Evolutionary conservation across 2,329 filamentous ascomycete species (phyloP), one percentile per base, ranked within the genome.

Genomic region (Nannizziopsis arthrosporioides): DNA sequence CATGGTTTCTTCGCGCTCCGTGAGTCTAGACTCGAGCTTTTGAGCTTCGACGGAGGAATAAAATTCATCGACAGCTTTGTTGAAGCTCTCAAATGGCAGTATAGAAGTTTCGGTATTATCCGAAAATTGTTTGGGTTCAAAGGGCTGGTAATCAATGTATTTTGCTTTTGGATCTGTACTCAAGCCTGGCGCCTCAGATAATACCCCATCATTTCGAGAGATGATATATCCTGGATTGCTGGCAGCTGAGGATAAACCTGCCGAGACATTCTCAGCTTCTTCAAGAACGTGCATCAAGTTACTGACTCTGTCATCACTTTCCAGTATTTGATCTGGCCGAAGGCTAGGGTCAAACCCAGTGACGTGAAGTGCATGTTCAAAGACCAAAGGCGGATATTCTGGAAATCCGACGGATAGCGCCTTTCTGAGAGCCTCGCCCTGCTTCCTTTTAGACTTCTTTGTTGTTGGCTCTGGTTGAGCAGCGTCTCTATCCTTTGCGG

Each of bases 21-120:
- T 80, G 3, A 96, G 69, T 46, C 81, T 77, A 1, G 86, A 93
- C 63, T 94, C 84, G 1, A 96, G 73, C 62, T 86, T 94, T 62
- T 95, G 90, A 0, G 89, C 87, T 67, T 98, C 92, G 19, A 96
- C 78, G 0, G 90, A 96, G 0, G 92, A 96, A 64, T 94, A 96
- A 69, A 95, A 98, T 56, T 94, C 86, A 61, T 98, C 92, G 0
- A 94, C 88, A 0, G 88, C 92, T 60, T 84, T 84, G 64, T 95
- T 95, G 71, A 93, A 96, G 8, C 81, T 84, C 5, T 86, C 76
- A 55, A 89, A 88, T 47, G 85, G 78, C 10, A 96, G 61, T 12
- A 94, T 78, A 2, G 78, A 76, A 18, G 82, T 76, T 0, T 73
- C 68, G 0, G 79, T 70, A 48, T 88, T 80, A 5, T 76, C 72